These are phyloP conservation scores for Lachancea sp. DNA, from an alignment of 805 yeast species.

Conservation along the genomic window DNA sequence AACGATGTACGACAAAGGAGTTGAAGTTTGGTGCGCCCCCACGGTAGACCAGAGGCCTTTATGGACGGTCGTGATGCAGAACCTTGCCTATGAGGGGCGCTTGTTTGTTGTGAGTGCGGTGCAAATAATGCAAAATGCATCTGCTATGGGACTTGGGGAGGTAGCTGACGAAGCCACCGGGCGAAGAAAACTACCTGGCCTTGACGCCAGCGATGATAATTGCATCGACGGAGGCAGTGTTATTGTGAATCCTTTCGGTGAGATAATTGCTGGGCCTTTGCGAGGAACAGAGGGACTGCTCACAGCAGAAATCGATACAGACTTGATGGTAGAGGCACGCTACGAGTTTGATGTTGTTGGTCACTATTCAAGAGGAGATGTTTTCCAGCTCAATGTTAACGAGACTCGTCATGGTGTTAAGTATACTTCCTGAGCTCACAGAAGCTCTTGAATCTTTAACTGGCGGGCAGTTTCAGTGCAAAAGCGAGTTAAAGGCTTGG, in stretches of 20 bases:
- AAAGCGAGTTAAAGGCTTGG: no score
- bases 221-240: constrained; percentile 39
- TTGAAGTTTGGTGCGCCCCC: constrained; percentile 41
- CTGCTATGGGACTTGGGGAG: constrained; percentile 20
- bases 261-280: constrained; percentile 39
- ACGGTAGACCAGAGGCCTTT: constrained; percentile 41
- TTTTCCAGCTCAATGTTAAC: constrained; percentile 38
- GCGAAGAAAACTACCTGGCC: constrained; percentile 22
- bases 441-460: no score
- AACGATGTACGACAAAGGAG: constrained; percentile 40
- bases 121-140: constrained; percentile 34
- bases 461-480: no score
- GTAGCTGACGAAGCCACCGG: constrained; percentile 20
- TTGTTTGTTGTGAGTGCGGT: constrained; percentile 37
- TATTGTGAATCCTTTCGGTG: constrained; percentile 39
- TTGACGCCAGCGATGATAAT: constrained; percentile 28
- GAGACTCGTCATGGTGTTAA: constrained; percentile 28
- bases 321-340: constrained; percentile 34
- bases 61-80: constrained; percentile 39
- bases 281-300: constrained; percentile 37
- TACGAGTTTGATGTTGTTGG: constrained; percentile 40
- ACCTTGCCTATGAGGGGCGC: constrained; percentile 39
- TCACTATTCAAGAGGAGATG: constrained; percentile 40
- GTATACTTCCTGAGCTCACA: not conserved
- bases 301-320: constrained; percentile 37